These are phyloP conservation scores for Cladosporium sp. DNA, from an alignment of 2,329 filamentous ascomycete genomes.

Conservation along the genomic window DNA sequence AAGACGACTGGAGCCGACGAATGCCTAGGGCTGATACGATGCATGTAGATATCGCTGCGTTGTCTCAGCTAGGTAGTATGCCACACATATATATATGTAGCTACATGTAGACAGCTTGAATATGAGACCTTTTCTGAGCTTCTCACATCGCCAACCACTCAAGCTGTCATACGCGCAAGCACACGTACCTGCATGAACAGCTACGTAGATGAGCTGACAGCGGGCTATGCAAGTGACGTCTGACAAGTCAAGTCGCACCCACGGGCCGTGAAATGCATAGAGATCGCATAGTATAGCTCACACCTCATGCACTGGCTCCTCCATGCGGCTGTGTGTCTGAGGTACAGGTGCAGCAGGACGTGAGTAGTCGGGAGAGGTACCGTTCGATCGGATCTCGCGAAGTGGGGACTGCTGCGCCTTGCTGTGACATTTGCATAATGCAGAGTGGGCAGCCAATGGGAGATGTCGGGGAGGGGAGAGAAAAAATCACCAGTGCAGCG, in stretches of 20 bases:
- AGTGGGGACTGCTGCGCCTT: not conserved
- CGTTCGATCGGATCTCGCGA: not conserved
- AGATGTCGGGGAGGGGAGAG: not conserved
- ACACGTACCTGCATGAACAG: not conserved
- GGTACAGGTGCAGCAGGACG: not conserved
- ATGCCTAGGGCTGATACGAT: too few species aligned
- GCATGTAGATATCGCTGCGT: too few species aligned
- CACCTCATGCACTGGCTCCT: not conserved
- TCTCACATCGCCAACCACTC: not conserved
- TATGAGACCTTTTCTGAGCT: not conserved
- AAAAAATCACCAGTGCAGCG: not conserved
- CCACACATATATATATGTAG: too few species aligned
- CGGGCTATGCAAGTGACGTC: too few species aligned
- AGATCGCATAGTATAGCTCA: not conserved
- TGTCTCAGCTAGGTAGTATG: too few species aligned
- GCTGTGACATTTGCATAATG: not conserved
- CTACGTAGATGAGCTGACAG: not conserved
- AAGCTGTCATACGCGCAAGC: not conserved
- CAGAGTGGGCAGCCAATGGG: not conserved
- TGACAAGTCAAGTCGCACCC: too few species aligned
- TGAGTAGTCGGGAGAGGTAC: not conserved
- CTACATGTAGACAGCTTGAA: too few species aligned
- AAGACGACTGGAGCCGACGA: too few species aligned
- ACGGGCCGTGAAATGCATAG: not conserved
- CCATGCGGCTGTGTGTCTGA: not conserved